These are phyloP conservation scores for Trichopus zeylanicus DNA, from an alignment of 116 monocot species.

Conservation along the genomic window DNA sequence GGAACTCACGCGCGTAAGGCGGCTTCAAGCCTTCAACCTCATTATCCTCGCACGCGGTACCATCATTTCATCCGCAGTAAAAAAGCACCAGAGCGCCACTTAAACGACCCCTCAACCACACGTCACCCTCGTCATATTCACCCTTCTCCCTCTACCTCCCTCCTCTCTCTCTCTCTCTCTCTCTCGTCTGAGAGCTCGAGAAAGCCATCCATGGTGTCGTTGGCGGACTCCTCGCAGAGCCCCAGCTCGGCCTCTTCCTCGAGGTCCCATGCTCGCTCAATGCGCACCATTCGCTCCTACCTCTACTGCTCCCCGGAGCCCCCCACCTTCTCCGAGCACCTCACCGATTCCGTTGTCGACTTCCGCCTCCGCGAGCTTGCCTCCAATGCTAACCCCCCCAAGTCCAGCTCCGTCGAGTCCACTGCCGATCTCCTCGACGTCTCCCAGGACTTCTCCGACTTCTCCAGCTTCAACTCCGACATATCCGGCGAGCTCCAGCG, in stretches of 20 bases:
- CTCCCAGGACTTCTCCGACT: constrained; percentile 66
- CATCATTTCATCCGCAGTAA: too few relatives aligned
- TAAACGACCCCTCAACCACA: too few relatives aligned
- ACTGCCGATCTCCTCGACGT: constrained; percentile 49
- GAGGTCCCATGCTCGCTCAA: constrained; percentile 23
- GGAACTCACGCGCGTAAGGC: too few relatives aligned
- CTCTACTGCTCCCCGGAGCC: neutral
- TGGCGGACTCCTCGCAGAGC: too few relatives aligned
- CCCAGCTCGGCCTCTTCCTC: constrained; percentile 6
- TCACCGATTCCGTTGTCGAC: constrained; percentile 87
- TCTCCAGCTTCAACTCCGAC: constrained; percentile 61
- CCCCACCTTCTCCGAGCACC: constrained; percentile 26
- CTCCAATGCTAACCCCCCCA: neutral
- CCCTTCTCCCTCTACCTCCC: too few relatives aligned
- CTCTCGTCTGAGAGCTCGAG: too few relatives aligned
- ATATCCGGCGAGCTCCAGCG: constrained; percentile 94
- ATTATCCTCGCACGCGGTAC: too few relatives aligned
- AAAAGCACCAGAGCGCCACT: too few relatives aligned
- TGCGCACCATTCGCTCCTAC: constrained; percentile 31
- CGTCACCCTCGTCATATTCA: too few relatives aligned
- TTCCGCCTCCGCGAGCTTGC: constrained; percentile 68
- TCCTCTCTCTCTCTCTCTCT: too few relatives aligned
- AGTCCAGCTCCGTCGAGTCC: constrained; percentile 12
- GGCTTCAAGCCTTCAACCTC: too few relatives aligned
- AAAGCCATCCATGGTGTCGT: too few relatives aligned